Evolutionary conservation across 2,329 filamentous ascomycete genomes (phyloP), one percentile per base, ranked within the genome.

Genomic region (Claviceps purpurea): DNA sequence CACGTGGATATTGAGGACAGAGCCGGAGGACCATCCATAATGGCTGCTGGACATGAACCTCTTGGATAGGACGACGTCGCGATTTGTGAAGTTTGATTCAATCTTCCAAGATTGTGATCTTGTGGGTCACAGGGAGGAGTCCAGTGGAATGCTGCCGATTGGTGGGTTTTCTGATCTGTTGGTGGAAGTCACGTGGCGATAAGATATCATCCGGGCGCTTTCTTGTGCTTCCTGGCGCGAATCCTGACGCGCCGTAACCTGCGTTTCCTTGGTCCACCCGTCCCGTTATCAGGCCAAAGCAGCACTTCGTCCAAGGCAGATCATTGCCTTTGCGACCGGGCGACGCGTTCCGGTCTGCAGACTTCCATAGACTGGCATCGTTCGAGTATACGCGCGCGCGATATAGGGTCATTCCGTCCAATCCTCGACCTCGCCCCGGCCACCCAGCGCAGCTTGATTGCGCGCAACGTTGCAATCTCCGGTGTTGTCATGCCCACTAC

Each of bases 71-170:
- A 34, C 30, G 10, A 11, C 10, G 30, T 34, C 10, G 30, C 30
- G 10, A 43, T 24, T 43, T n/a, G 20, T 43, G 11, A 43, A 14
- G n/a, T 43, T 43, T 16, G 22, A 14, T 16, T 4, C 1, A 34
- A 46, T 24, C 5, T 34, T 13, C 10, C 20, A 24, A 14, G 16
- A n/a, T 5, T 5, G 40, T 41, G 10, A 43, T 8, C 26, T 20
- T 48, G 46, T 26, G 38, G 37, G 46, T 13, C 20, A 22, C 20
- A 20, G 49, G 4, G 18, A 13, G 42, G 46, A 26, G n/a, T 16
- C 13, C 18, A 39, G 30, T 46, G 59, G 58, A 56, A 60, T 22
- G 37, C 13, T 57, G 52, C 60, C 61, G 62, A 63, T 62, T 64
- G 62, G 59, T 50, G 30, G 30, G 11, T 22, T 13, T 26, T 4